Conservation (phyloP, 2,329 filamentous ascomycete species). For the Zymoseptoria tritici region DNA sequence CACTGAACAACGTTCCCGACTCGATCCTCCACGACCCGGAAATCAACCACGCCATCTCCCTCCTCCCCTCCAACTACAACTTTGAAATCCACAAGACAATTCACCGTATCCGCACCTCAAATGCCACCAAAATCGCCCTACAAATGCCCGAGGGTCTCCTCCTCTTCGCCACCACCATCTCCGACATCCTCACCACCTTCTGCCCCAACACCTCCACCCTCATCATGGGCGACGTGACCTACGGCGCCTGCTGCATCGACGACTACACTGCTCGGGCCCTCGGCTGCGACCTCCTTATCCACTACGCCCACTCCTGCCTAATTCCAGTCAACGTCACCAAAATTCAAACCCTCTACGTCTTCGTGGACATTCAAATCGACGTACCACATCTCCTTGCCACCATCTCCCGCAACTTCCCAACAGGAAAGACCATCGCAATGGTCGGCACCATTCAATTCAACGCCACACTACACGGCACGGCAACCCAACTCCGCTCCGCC, state of each 20-base stretch:
- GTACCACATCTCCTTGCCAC: conserved; percentile 78
- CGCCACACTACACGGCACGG: conserved; percentile 83
- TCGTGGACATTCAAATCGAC: conserved; percentile 96
- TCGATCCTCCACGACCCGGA: conserved; percentile 79
- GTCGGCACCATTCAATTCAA: conserved; percentile 99
- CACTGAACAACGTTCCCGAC: conserved; percentile 84
- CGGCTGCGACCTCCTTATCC: conserved; percentile 87
- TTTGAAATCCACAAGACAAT: conserved; percentile 99
- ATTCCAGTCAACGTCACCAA: conserved; percentile 94
- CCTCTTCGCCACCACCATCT: conserved; percentile 93
- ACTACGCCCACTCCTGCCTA: conserved; percentile 94
- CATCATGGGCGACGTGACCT: conserved; percentile 99
- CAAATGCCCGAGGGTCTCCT: conserved; percentile 95
- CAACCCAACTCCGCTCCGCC: conserved; percentile 66
- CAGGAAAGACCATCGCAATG: conserved; percentile 80
- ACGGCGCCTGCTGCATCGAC: conserved; percentile 97
- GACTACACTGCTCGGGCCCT: conserved; percentile 93
- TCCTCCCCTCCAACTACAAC: conserved; percentile 92
- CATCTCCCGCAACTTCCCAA: conserved; percentile 76
- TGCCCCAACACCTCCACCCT: conserved; percentile 85
- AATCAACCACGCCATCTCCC: conserved; percentile 76
- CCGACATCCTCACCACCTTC: conserved; percentile 90
- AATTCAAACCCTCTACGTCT: conserved; percentile 96
- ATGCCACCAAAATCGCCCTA: conserved; percentile 77
- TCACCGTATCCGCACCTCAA: conserved; percentile 75